phyloP scores from a whole-genome alignment of 345 rosid species.

The Hypericum perforatum region DNA sequence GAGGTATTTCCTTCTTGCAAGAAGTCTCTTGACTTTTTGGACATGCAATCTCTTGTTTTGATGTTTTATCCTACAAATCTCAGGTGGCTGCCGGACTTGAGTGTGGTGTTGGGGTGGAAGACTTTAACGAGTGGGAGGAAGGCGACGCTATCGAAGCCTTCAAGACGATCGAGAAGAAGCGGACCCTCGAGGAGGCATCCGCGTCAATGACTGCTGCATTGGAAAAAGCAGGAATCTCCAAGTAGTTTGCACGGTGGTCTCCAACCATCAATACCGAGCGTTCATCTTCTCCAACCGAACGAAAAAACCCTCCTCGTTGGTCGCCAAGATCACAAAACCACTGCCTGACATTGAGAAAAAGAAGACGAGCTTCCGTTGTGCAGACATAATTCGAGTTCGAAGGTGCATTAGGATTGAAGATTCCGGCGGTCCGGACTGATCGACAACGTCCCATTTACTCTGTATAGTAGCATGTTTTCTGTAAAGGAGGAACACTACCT shows the following conservation, averaged over 20 bases:
- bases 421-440: too few species aligned
- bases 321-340: too few species aligned
- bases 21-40: conserved; percentile 1
- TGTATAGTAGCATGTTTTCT: conserved; percentile 10
- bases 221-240: conserved; percentile 47
- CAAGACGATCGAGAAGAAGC: conserved; percentile 59
- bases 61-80: neutral
- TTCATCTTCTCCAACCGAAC: too few species aligned
- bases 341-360: too few species aligned
- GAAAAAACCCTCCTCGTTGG: too few species aligned
- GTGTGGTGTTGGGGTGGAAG: conserved; percentile 72
- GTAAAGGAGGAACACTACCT: conserved; percentile 15
- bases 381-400: too few species aligned
- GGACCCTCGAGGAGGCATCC: conserved; percentile 94
- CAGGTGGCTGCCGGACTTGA: conserved; percentile 83
- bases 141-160: conserved; percentile 72
- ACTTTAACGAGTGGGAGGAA: conserved; percentile 64
- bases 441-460: conserved; percentile 4
- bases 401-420: too few species aligned
- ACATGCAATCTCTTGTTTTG: neutral
- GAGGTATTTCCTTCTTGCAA: conserved; percentile 46
- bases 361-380: too few species aligned
- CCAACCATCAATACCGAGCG: neutral
- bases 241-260: conserved; percentile 15
- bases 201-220: conserved; percentile 86